Percentiles rank a stretch among this genome's conserved stretches.
phyloP scores from a whole-genome alignment of 805 yeast species.

The Torulaspora quercuum region DNA sequence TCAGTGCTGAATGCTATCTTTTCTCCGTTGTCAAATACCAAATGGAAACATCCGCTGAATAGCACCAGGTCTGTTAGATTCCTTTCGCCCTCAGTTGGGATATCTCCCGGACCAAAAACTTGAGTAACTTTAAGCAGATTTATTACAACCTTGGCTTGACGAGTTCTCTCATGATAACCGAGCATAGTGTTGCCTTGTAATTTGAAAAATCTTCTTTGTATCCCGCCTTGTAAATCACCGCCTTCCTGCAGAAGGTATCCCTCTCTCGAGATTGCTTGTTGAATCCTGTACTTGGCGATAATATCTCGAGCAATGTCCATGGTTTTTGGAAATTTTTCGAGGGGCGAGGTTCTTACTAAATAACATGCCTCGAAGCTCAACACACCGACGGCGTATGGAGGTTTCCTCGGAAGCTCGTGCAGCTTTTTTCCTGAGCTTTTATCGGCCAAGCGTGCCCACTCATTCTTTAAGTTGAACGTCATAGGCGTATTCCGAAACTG shows the following conservation, averaged over 20 bases:
- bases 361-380: slow-evolving; percentile 65
- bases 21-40: slow-evolving; percentile 76
- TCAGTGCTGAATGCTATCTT: slow-evolving; percentile 84
- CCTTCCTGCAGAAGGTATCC: slow-evolving; percentile 87
- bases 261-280: slow-evolving; percentile 42
- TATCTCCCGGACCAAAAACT: slow-evolving; percentile 36
- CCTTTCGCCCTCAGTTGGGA: slow-evolving; percentile 40
- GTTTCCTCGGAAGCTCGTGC: slow-evolving; percentile 30
- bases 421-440: slow-evolving; percentile 6
- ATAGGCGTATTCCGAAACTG: slow-evolving; percentile 15
- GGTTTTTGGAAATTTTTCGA: slow-evolving; percentile 68
- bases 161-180: slow-evolving; percentile 70
- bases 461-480: slow-evolving; percentile 46
- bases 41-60: slow-evolving; percentile 69
- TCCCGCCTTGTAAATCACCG: slow-evolving; percentile 67
- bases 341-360: slow-evolving; percentile 56
- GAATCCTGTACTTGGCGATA: slow-evolving; percentile 39
- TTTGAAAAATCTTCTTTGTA: slow-evolving; percentile 73
- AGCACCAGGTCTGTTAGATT: slow-evolving; percentile 69
- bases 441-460: slow-evolving; percentile 55
- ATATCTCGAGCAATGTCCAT: slow-evolving; percentile 51
- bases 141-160: slow-evolving; percentile 69
- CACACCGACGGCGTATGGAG: slow-evolving; percentile 62
- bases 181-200: slow-evolving; percentile 66
- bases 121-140: slow-evolving; percentile 64